phyloP scores from a whole-genome alignment of 176 grass and related monocot species.

The Ampelocalamus luodianensis region DNA sequence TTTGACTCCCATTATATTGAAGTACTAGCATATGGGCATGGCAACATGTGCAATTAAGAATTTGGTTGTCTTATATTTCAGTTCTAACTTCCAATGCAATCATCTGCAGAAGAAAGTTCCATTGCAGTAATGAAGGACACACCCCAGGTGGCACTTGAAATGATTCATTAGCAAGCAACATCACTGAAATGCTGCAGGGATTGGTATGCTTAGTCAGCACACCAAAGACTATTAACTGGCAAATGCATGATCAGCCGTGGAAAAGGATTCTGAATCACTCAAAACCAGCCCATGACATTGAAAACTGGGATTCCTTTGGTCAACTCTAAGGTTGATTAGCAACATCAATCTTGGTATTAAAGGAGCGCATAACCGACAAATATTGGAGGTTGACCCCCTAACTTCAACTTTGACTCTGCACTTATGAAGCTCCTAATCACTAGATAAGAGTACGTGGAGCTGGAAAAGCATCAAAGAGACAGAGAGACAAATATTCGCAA shows the following conservation, averaged over 20 bases:
- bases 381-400: constrained; percentile 55
- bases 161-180: constrained; percentile 51
- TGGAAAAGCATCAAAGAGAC: constrained; percentile 13
- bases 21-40: constrained; percentile 25
- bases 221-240: constrained; percentile 52
- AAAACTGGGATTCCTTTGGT: constrained; percentile 47
- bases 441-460: constrained; percentile 21
- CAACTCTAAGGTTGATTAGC: constrained; percentile 57
- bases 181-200: constrained; percentile 34
- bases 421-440: constrained; percentile 37
- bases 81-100: constrained; percentile 58
- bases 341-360: constrained; percentile 39
- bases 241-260: constrained; percentile 47
- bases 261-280: constrained; percentile 57
- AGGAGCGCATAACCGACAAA: constrained; percentile 40
- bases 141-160: constrained; percentile 43
- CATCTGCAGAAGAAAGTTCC: constrained; percentile 49
- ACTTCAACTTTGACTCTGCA: constrained; percentile 41
- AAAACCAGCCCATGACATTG: constrained; percentile 58
- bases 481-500: not conserved
- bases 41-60: constrained; percentile 67
- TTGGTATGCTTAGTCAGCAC: constrained; percentile 56
- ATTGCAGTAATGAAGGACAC: constrained; percentile 22
- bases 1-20: constrained; percentile 50
- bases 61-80: constrained; percentile 56